A percentile compares a stretch with the other conserved stretches of the same genome.
These are phyloP conservation scores for Mediolabrus comicus DNA, from an alignment of 108 stramenopile species.

Conservation along the genomic window DNA sequence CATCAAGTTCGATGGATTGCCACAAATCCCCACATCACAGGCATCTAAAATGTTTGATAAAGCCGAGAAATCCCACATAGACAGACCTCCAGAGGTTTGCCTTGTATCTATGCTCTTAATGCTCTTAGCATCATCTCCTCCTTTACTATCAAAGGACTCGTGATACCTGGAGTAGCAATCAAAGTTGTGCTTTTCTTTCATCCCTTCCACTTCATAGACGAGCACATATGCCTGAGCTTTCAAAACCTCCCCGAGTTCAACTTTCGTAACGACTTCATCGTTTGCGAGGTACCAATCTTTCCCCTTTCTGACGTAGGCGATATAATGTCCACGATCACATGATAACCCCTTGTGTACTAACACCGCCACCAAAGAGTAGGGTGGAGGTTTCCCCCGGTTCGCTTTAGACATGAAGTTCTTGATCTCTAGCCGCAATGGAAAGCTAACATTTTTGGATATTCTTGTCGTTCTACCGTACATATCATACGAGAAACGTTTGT, in stretches of 20 bases:
- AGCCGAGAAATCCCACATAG: slow-evolving; percentile 38
- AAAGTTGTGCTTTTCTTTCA: slow-evolving; percentile 48
- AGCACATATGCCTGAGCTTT: slow-evolving; percentile 82
- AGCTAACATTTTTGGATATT: slow-evolving; percentile 67
- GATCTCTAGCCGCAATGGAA: slow-evolving; percentile 69
- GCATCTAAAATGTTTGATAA: slow-evolving; percentile 30
- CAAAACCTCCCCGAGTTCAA: slow-evolving; percentile 68
- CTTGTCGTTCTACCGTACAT: slow-evolving; percentile 63
- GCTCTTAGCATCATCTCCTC: slow-evolving; percentile 12
- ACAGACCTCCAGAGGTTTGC: not conserved
- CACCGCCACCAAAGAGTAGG: slow-evolving; percentile 77
- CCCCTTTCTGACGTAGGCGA: slow-evolving; percentile 71
- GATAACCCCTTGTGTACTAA: slow-evolving; percentile 77
- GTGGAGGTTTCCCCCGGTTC: slow-evolving; percentile 75
- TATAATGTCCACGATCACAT: slow-evolving; percentile 84
- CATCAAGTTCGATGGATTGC: slow-evolving; percentile 9
- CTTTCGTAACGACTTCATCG: slow-evolving; percentile 66
- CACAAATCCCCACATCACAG: slow-evolving; percentile 39
- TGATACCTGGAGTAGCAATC: slow-evolving; percentile 50
- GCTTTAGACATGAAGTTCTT: slow-evolving; percentile 75
- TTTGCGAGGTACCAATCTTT: slow-evolving; percentile 79
- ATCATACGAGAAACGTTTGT: slow-evolving; percentile 85
- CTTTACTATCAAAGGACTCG: slow-evolving; percentile 14
- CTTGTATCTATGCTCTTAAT: not conserved
- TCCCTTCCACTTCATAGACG: slow-evolving; percentile 57